Percentiles rank a stretch among this genome's conserved stretches.
phyloP scores from a whole-genome alignment of 306 rosid species.

The Cicer pinnatifidum region DNA sequence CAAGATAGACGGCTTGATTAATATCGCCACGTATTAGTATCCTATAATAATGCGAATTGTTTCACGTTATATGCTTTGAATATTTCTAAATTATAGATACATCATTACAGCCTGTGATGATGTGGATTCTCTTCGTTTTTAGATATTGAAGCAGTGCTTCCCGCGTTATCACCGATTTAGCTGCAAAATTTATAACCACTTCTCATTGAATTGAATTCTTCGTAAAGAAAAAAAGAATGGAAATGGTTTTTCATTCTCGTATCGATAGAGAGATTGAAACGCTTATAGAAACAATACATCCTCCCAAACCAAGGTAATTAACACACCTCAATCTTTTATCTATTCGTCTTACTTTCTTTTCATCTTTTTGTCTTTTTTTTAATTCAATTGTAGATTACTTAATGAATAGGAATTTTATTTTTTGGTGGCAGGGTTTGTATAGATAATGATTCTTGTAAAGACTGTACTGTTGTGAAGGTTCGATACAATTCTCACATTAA shows the following conservation, averaged over 20 bases:
- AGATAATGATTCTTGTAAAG: constrained; percentile 74
- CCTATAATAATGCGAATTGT: constrained; percentile 1
- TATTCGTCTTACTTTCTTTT: neutral
- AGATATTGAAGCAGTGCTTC: neutral
- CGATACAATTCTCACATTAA: constrained; percentile 23
- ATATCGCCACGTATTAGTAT: neutral
- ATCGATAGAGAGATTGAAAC: constrained; percentile 72
- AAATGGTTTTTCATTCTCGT: constrained; percentile 53
- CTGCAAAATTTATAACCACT: no score
- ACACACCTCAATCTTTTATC: neutral
- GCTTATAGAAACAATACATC: constrained; percentile 81
- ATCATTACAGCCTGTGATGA: neutral
- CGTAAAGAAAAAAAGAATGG: no score
- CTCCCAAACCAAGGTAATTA: constrained; percentile 64
- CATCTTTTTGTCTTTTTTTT: neutral
- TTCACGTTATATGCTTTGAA: neutral
- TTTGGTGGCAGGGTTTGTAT: constrained; percentile 70
- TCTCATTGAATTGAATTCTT: no score
- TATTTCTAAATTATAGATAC: neutral
- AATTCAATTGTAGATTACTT: neutral
- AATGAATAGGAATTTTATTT: constrained; percentile 1
- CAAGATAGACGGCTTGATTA: neutral
- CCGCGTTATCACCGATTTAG: neutral
- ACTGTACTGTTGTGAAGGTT: constrained; percentile 88
- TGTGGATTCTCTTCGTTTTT: neutral